Base-by-base conservation (phyloP, 2,329 filamentous ascomycete species). In the Cytospora mali region DNA sequence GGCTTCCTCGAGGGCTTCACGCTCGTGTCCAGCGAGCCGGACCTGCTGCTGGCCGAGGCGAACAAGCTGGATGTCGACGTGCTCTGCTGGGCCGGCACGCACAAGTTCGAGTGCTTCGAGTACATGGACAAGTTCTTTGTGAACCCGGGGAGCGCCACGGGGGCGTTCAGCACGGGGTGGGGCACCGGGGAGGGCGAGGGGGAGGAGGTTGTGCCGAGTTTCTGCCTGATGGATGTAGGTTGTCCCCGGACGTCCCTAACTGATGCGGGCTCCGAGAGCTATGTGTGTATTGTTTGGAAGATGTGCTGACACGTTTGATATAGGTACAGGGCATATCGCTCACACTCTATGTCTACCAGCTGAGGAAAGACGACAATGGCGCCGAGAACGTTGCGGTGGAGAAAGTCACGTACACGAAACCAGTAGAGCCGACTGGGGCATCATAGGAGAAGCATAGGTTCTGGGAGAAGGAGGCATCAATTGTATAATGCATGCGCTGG, bases 201-300 rank as follows among this genome's bases (percentile, higher is more conserved):
- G n/a, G 86, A 91, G 72, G 90, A 94, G 61, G 90, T 90, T 27
- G 88, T 88, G 62, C 94, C 94, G 28, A 97, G 93, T 74, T 97
- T 98, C 77, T 97, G 95, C 73, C 79, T 98, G 75, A 97, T 98
- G 94, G 94, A 98, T 84, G 93, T 97, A 76, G 80, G 92, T 89
- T 60, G 10, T n/a, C 21, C 61, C 28, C n/a, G n/a, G n/a, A n/a
- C n/a, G 39, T 6, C 55, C 14, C 27, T 31, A 23, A 28, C 21
- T n/a, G 33, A 13, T 46, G 21, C 14, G 28, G 25, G 13, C 16
- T 29, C 31, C 13, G 31, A 14, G 6, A 33, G 18, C n/a, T 13
- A 14, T 50, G 25, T 16, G 49, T 25, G 25, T 5, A 28, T 53
- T 28, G 27, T 25, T 35, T 14, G 18, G 42, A 21, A 28, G 4